These are phyloP conservation scores for Penicillium sp. DNA, from an alignment of 2,329 filamentous ascomycete species.

Conservation along the genomic window DNA sequence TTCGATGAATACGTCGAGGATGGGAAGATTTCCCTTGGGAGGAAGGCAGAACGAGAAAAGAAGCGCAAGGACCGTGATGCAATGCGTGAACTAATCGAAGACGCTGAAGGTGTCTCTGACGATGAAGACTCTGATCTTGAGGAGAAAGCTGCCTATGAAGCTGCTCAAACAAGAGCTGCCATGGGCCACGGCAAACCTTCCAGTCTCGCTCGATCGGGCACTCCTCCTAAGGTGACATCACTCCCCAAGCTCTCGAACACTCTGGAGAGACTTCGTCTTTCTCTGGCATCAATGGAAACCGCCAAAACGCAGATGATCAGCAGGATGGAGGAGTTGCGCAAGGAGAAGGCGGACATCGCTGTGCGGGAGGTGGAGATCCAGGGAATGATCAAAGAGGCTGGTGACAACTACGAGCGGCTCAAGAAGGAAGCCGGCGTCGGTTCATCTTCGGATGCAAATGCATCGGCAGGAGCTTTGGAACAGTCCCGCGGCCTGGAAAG, in stretches of 20 bases:
- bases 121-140: conserved; percentile 64
- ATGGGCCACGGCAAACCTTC: conserved; percentile 56
- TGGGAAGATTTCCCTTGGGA: conserved; percentile 73
- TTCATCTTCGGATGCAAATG: conserved; percentile 24
- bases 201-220: conserved; percentile 46
- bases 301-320: conserved; percentile 60
- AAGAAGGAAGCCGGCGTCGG: conserved; percentile 44
- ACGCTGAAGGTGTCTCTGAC: conserved; percentile 67
- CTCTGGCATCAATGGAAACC: conserved; percentile 62
- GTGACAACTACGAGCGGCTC: conserved; percentile 64
- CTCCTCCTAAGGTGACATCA: conserved; percentile 72
- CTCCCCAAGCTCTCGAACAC: conserved; percentile 71
- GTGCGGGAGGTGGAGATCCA: conserved; percentile 77
- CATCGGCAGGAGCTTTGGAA: conserved; percentile 28
- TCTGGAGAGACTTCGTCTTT: conserved; percentile 61
- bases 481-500: conserved; percentile 39
- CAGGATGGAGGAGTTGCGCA: conserved; percentile 64
- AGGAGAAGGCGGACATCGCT: conserved; percentile 67
- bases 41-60: conserved; percentile 72
- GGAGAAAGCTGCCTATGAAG: conserved; percentile 76
- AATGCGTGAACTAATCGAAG: conserved; percentile 79
- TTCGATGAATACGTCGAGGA: conserved; percentile 92
- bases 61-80: conserved; percentile 65
- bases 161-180: conserved; percentile 80
- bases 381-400: conserved; percentile 73